Evolutionary conservation across 805 yeast genomes (phyloP).

Genomic region (Candida loeiensis): DNA sequence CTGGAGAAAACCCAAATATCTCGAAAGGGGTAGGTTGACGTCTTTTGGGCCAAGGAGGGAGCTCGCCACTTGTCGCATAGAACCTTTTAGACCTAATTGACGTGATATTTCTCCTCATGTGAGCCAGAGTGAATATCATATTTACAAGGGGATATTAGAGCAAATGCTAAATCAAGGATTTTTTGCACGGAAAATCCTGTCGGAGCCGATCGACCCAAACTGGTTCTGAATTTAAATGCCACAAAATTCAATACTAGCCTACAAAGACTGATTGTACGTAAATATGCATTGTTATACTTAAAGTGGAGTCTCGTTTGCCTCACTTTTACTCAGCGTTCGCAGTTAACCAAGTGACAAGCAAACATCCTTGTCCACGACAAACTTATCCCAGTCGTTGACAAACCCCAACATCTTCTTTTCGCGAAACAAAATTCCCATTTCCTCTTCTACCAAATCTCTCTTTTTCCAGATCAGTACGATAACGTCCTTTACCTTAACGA

Average conservation of each 20-base stretch:
- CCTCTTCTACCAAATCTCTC: conserved; percentile 23
- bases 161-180: too few species aligned
- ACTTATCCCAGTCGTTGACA: conserved; percentile 31
- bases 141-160: too few species aligned
- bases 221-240: too few species aligned
- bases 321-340: too few species aligned
- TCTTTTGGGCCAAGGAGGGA: conserved; percentile 52
- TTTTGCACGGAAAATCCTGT: too few species aligned
- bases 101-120: neutral
- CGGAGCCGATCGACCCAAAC: too few species aligned
- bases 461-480: conserved; percentile 26
- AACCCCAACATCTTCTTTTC: conserved; percentile 19
- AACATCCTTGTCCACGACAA: conserved; percentile 23
- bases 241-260: too few species aligned
- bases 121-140: too few species aligned
- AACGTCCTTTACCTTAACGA: conserved; percentile 20
- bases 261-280: too few species aligned
- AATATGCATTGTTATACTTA: too few species aligned
- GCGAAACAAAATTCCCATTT: conserved; percentile 14
- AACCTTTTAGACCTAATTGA: neutral
- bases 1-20: conserved; percentile 40
- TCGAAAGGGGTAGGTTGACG: conserved; percentile 68
- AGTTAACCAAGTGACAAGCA: conserved; percentile 7
- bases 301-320: too few species aligned
- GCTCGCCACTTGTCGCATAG: conserved; percentile 3